Evolutionary conservation across 2,329 filamentous ascomycete species (phyloP).

Genomic region (Waltergamsia citrina): DNA sequence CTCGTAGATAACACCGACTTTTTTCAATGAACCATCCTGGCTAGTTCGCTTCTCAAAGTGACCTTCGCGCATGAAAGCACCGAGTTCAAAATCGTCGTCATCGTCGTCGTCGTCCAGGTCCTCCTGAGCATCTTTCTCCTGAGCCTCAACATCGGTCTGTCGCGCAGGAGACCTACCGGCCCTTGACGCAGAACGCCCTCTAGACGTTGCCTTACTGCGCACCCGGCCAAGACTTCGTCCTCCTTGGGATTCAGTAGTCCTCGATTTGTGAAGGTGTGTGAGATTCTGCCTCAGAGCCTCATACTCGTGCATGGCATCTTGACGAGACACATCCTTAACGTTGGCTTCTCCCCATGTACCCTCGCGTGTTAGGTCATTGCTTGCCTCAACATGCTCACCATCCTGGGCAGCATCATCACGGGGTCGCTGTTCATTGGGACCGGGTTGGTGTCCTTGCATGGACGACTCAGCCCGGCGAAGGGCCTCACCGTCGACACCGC

Average conservation of each 20-base stretch:
- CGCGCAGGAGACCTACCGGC: constrained; percentile 1
- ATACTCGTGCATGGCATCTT: constrained; percentile 22
- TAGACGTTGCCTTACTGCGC: too few relatives aligned
- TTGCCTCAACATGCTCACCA: constrained; percentile 5
- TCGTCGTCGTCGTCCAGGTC: constrained; percentile 20
- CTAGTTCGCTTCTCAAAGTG: constrained; percentile 62
- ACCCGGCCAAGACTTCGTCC: constrained; percentile 7
- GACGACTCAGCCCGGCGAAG: constrained; percentile 21
- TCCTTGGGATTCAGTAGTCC: constrained; percentile 21
- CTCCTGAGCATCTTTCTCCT: constrained; percentile 4
- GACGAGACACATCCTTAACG: constrained; percentile 21
- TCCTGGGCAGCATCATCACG: constrained; percentile 9
- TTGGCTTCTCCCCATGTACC: constrained; percentile 28
- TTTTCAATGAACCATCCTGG: constrained; percentile 56
- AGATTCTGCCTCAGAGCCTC: constrained; percentile 23
- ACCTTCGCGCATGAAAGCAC: constrained; percentile 62
- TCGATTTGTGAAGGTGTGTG: constrained; percentile 21
- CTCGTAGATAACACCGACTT: constrained; percentile 69
- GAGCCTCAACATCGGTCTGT: constrained; percentile 3
- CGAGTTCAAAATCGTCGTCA: constrained; percentile 57
- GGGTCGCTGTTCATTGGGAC: constrained; percentile 8
- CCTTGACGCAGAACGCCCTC: too few relatives aligned
- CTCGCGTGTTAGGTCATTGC: constrained; percentile 9
- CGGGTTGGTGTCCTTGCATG: constrained; percentile 9
- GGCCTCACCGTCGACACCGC: constrained; percentile 17